phyloP scores from a whole-genome alignment of 1,139 yeast species.

The Zygosaccharomyces sapae region DNA sequence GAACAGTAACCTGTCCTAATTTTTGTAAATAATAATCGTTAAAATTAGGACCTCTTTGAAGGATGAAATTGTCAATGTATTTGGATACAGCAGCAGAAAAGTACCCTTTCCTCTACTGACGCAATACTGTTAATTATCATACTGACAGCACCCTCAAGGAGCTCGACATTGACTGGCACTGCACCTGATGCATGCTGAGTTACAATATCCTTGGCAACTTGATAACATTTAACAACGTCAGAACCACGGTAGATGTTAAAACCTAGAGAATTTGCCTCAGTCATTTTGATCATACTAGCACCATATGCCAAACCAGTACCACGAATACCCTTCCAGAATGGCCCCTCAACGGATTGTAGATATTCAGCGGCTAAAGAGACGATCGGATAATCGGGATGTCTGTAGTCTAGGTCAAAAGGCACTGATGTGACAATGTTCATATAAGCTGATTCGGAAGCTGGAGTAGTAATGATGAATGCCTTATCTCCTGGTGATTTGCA shows the following conservation, averaged over 20 bases:
- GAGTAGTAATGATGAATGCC: constrained; percentile 67
- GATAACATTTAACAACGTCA: constrained; percentile 70
- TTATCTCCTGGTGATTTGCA: constrained; percentile 52
- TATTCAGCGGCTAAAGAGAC: constrained; percentile 72
- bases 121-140: constrained; percentile 71
- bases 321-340: constrained; percentile 93
- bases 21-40: constrained; percentile 46
- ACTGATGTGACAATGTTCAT: constrained; percentile 58
- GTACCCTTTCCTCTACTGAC: constrained; percentile 53
- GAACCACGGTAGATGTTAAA: constrained; percentile 79
- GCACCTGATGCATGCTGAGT: constrained; percentile 54
- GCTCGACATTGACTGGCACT: constrained; percentile 50
- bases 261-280: constrained; percentile 65
- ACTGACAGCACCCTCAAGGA: constrained; percentile 70
- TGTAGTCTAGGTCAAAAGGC: constrained; percentile 52
- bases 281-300: constrained; percentile 54
- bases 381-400: constrained; percentile 63
- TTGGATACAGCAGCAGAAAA: constrained; percentile 63
- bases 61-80: constrained; percentile 61
- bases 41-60: constrained; percentile 66
- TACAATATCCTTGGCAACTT: constrained; percentile 65
- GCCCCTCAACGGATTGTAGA: constrained; percentile 89
- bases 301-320: constrained; percentile 97
- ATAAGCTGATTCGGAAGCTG: constrained; percentile 86
- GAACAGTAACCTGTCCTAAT: constrained; percentile 50